A percentile compares a stretch with the other conserved stretches of the same genome.
These are phyloP conservation scores for Mitragyna speciosa DNA, from an alignment of 257 asterid genomes.

Conservation along the genomic window DNA sequence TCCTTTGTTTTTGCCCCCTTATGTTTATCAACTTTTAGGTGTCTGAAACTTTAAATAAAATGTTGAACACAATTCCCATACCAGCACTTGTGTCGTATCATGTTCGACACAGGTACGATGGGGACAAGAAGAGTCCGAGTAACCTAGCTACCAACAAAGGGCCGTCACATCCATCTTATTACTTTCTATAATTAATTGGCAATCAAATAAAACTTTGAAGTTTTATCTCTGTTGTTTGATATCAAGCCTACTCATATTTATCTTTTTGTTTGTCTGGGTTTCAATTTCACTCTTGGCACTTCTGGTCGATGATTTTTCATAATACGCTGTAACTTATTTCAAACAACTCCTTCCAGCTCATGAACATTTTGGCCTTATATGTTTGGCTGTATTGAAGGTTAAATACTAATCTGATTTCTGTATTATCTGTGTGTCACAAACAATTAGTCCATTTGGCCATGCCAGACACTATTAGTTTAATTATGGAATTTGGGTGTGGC, in stretches of 20 bases:
- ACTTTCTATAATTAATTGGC: neutral
- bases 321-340: neutral
- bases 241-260: neutral
- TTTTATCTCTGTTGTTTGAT: neutral
- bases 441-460: neutral
- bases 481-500: neutral
- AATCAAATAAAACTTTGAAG: neutral
- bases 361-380: neutral
- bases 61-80: too few relatives aligned
- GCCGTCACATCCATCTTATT: neutral
- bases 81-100: too few relatives aligned
- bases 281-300: neutral
- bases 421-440: neutral
- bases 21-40: too few relatives aligned
- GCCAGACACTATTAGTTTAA: neutral
- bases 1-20: too few relatives aligned
- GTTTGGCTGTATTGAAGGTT: neutral
- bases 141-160: neutral
- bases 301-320: neutral
- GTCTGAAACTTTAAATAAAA: too few relatives aligned
- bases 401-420: neutral
- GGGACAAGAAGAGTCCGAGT: too few relatives aligned
- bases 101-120: too few relatives aligned
- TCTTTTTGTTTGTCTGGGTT: slow-evolving; percentile 2
- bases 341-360: neutral